phyloP scores from a whole-genome alignment of 225 moss, liverwort and hornwort genomes.

The Neckera pumila region DNA sequence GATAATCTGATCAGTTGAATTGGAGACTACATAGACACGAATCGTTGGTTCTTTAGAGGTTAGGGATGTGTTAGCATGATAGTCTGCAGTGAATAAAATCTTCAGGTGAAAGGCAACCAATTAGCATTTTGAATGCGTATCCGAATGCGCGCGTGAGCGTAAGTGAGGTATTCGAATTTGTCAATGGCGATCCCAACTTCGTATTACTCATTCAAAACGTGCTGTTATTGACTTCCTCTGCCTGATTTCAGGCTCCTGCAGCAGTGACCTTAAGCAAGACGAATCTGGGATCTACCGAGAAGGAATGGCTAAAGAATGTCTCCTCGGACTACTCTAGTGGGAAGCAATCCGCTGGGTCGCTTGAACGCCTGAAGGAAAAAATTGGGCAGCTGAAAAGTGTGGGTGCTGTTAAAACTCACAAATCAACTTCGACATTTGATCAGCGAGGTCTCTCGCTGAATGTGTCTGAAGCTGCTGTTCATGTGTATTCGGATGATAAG shows the following conservation, averaged over 20 bases:
- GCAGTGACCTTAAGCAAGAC: slow-evolving; percentile 16
- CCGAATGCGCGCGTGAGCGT: neutral
- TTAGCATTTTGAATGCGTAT: neutral
- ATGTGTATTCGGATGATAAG: slow-evolving; percentile 30
- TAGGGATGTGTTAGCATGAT: neutral
- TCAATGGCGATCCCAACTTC: neutral
- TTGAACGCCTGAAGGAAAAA: slow-evolving; percentile 34
- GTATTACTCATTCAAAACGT: neutral
- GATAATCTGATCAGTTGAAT: neutral
- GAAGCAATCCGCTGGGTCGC: slow-evolving; percentile 24
- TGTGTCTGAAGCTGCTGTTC: slow-evolving; percentile 18
- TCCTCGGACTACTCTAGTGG: slow-evolving; percentile 10
- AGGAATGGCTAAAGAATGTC: slow-evolving; percentile 34
- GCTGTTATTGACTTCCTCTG: neutral
- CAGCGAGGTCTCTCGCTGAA: slow-evolving; percentile 9
- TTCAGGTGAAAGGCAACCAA: neutral
- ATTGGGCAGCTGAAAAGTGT: slow-evolving; percentile 40
- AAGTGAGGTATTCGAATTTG: neutral
- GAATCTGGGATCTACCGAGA: slow-evolving; percentile 27
- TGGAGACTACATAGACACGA: neutral
- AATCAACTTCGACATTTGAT: slow-evolving; percentile 15
- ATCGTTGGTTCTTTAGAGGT: neutral
- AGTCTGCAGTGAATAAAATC: neutral
- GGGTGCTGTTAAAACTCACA: slow-evolving; percentile 16
- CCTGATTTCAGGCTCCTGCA: slow-evolving; percentile 18